phyloP scores from a whole-genome alignment of 2,329 filamentous ascomycete genomes.

The Ceratocystis variospora region DNA sequence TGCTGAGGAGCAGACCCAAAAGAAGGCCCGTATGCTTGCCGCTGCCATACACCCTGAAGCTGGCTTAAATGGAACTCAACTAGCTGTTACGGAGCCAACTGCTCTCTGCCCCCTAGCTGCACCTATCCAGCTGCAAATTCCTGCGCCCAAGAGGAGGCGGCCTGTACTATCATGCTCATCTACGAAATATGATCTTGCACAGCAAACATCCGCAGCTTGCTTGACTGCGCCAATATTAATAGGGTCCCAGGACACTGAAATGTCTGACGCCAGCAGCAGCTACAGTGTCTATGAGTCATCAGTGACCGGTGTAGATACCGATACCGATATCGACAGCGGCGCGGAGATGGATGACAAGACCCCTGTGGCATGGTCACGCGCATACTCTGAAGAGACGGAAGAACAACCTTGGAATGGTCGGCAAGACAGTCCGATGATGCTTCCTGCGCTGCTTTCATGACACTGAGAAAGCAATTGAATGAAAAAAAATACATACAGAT shows the following conservation, averaged over 20 bases:
- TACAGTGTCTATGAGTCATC: slow-evolving; percentile 6
- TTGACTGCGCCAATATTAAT: background rate
- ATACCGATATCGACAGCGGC: slow-evolving; percentile 21
- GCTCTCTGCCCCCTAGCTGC: background rate
- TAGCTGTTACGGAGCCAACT: background rate
- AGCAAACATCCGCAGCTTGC: background rate
- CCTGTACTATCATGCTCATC: background rate
- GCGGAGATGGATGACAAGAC: slow-evolving; percentile 30
- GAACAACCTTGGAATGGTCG: background rate
- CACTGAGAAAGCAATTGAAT: background rate
- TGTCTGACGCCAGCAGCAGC: slow-evolving; percentile 14
- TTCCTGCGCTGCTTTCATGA: slow-evolving; percentile 6
- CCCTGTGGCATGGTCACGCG: slow-evolving; percentile 22
- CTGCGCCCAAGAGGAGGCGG: background rate
- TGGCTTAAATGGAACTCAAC: background rate
- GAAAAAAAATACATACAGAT: background rate
- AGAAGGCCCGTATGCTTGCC: slow-evolving; percentile 14
- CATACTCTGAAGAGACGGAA: background rate
- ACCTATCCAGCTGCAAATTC: slow-evolving; percentile 5
- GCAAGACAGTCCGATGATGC: background rate
- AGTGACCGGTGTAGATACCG: slow-evolving; percentile 18
- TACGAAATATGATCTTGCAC: background rate
- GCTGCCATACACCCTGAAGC: background rate
- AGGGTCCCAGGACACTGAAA: slow-evolving; percentile 3
- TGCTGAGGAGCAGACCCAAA: slow-evolving; percentile 24